Evolutionary conservation across 73 alveolate genomes (phyloP).

Genomic region (Stentor coeruleus): DNA sequence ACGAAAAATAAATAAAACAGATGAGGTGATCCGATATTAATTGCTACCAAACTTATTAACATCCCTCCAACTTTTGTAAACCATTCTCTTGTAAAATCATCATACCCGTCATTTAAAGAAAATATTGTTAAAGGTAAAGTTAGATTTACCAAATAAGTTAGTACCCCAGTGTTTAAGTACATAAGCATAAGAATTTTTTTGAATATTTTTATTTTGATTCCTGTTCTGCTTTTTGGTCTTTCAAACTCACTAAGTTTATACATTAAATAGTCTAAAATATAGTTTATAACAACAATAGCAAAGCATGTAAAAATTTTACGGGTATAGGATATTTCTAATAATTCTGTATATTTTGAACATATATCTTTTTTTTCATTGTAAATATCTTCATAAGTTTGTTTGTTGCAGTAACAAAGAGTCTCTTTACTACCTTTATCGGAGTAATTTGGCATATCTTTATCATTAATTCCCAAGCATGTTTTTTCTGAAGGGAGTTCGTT

Average conservation of each 20-base stretch:
- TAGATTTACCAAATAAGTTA: not conserved
- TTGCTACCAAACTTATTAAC: not conserved
- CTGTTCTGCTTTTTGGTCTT: not conserved
- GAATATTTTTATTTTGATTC: not conserved
- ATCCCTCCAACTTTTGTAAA: not conserved
- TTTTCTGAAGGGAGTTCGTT: not conserved
- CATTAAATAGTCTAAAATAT: not conserved
- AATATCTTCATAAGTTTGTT: not conserved
- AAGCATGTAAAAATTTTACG: not conserved
- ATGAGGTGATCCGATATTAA: conserved; percentile 9
- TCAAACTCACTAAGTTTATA: not conserved
- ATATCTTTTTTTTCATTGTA: not conserved
- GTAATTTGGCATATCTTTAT: not conserved
- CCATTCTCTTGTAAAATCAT: conserved; percentile 19
- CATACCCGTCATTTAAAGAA: not conserved
- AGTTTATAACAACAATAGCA: not conserved
- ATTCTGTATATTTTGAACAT: not conserved
- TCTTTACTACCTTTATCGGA: not conserved
- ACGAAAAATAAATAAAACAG: not conserved
- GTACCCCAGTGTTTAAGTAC: conserved; percentile 41
- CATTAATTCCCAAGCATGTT: not conserved
- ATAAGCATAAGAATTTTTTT: not conserved
- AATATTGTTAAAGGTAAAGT: not conserved
- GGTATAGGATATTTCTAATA: not conserved
- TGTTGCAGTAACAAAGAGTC: not conserved